Evolutionary conservation across 2,329 filamentous ascomycete species (phyloP).

Genomic region (Pestalotiopsis fici): DNA sequence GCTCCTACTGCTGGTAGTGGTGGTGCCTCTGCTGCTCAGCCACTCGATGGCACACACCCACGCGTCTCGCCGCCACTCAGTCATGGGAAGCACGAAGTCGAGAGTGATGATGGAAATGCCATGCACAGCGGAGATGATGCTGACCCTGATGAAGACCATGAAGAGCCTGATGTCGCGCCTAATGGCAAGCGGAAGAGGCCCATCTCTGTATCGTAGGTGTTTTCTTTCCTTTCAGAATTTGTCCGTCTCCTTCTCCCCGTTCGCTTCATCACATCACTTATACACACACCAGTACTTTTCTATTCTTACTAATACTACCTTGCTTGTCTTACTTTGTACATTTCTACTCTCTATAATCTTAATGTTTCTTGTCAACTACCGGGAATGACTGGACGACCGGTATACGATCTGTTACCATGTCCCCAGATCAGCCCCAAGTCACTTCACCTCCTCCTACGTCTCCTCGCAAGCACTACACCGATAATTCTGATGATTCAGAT

Average conservation of each 20-base stretch:
- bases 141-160: constrained; percentile 42
- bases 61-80: constrained; percentile 23
- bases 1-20: neutral
- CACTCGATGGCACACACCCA: constrained; percentile 17
- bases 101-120: constrained; percentile 48
- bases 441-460: neutral
- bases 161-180: constrained; percentile 33
- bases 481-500: constrained; percentile 21
- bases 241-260: constrained; percentile 6
- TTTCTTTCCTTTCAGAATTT: neutral
- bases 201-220: constrained; percentile 60
- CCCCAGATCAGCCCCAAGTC: neutral
- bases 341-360: neutral
- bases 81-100: constrained; percentile 32
- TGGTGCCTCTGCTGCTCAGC: constrained; percentile 15
- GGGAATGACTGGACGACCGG: neutral
- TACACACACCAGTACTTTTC: constrained; percentile 6
- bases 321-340: neutral
- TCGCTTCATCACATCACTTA: constrained; percentile 17
- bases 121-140: constrained; percentile 44
- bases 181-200: constrained; percentile 61
- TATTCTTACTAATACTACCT: neutral
- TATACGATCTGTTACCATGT: constrained; percentile 2
- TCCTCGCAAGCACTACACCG: constrained; percentile 12
- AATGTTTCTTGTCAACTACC: neutral